Evolutionary conservation across 225 moss, liverwort and hornwort species (phyloP).

Genomic region (Pleurozium schreberi): DNA sequence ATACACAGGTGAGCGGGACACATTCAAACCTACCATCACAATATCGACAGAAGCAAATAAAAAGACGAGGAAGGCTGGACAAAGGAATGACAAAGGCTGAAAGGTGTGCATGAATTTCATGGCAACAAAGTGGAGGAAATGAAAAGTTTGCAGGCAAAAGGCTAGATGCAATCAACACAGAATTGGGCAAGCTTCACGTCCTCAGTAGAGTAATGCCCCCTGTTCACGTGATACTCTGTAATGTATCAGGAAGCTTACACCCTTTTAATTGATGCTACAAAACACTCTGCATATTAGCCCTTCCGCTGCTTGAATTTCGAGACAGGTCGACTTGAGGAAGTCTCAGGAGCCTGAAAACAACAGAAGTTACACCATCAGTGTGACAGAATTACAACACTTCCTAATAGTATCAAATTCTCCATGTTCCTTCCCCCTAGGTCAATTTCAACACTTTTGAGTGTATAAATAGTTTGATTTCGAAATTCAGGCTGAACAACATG

Average conservation of each 20-base stretch:
- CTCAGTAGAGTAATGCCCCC: not conserved
- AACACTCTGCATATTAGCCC: not conserved
- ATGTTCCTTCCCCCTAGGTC: not conserved
- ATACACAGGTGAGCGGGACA: not conserved
- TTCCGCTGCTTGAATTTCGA: conserved; percentile 56
- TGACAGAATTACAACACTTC: not conserved
- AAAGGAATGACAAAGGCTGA: not conserved
- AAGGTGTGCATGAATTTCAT: not conserved
- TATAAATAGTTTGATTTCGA: not conserved
- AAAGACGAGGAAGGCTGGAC: not conserved
- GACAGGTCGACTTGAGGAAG: conserved; percentile 32
- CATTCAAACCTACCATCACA: not conserved
- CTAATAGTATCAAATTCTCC: not conserved
- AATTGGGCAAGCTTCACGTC: not conserved
- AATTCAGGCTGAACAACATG: not conserved
- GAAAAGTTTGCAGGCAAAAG: not conserved
- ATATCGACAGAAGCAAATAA: not conserved
- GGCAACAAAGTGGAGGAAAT: not conserved
- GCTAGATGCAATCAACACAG: not conserved
- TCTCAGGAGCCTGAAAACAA: conserved; percentile 26
- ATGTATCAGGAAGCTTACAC: not conserved
- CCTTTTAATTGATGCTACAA: not conserved
- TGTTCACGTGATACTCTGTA: not conserved
- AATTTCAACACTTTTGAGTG: not conserved
- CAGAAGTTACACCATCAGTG: not conserved